Base-by-base conservation (phyloP, 2,329 filamentous ascomycete genomes). In the Lachnum nothofagi region DNA sequence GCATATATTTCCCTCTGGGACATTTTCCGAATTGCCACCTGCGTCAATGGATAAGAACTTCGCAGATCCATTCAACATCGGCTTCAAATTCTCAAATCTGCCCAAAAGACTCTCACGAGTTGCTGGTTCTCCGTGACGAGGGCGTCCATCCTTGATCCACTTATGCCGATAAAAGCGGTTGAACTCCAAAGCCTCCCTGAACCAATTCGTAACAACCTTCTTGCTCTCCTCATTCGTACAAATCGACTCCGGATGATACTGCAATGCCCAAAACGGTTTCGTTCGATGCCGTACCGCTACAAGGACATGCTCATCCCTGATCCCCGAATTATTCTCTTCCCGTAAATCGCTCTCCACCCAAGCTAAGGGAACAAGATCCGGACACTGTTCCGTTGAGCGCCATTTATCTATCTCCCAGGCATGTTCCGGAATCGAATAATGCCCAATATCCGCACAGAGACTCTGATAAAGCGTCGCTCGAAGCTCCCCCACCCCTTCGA, bases 191-290 rank as follows among this genome's bases (percentile, higher is more conserved):
- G 75, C 75, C 53, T 73, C 65, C 6, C 63, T 61, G 78, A 82
- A 86, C 82, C 84, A 88, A 52, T 80, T 82, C 35, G 65, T 64
- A 25, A 87, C 69, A 19, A 87, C 63, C 19, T 68, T 66, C 12
- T 64, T 70, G 14, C 79, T 76, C 52, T 75, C 72, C 23, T 71
- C 67, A 25, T 79, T 80, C 27, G 83, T 85, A 65, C 83, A 87
- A 24, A 81, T 74, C 0, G 83, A 86, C 61, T 88, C 84, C 0
- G 84, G 83, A 60, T 88, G 83, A 58, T 85, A 87, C 56, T 87
- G 84, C 6, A 87, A 73, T 1, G 79, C 84, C 74, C 78, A 85
- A 51, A 84, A 83, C 2, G 84, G 84, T 52, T 78, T 80, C 3
- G 60, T 56, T 8, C 51, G 65, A 62, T 88, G 85, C 51, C 70